Evolutionary conservation across 2,329 filamentous ascomycete species (phyloP).

Genomic region (Aureobasidium zeae): DNA sequence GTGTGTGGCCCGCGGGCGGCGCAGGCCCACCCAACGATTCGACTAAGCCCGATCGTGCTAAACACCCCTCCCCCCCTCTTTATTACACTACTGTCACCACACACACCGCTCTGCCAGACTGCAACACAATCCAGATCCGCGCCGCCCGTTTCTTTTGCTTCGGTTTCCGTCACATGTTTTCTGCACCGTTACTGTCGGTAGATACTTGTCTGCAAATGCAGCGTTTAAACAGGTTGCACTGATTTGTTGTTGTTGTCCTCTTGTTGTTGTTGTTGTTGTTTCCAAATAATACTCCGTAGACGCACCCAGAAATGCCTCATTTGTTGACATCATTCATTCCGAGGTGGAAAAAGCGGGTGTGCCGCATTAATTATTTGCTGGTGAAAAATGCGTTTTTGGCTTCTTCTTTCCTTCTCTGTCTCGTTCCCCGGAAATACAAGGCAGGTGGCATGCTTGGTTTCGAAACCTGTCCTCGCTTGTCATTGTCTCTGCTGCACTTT

Average conservation of each 20-base stretch:
- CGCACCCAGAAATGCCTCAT: conserved; percentile 11
- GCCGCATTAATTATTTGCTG: neutral
- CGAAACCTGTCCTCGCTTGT: conserved; percentile 2
- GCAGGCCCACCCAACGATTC: conserved; percentile 6
- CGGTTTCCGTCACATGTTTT: neutral
- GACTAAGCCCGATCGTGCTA: conserved; percentile 1
- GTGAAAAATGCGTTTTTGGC: too few relatives aligned
- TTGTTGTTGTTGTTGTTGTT: conserved; percentile 4
- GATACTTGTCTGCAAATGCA: neutral
- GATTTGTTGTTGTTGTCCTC: conserved; percentile 4
- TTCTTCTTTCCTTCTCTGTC: neutral
- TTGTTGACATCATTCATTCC: conserved; percentile 10
- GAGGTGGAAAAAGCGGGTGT: conserved; percentile 1
- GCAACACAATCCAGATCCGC: neutral
- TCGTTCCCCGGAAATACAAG: neutral
- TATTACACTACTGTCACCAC: neutral
- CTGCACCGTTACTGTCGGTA: neutral
- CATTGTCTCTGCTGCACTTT: neutral
- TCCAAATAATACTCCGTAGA: neutral
- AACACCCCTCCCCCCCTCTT: conserved; percentile 4
- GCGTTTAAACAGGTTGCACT: neutral
- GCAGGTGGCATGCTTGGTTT: conserved; percentile 1
- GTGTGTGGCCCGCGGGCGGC: conserved; percentile 3
- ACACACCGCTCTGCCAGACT: conserved; percentile 11
- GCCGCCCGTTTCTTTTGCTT: conserved; percentile 7